Conservation (phyloP, 1,284 basidiomycete genomes). For the Pseudozyma tsukubaensis region DNA sequence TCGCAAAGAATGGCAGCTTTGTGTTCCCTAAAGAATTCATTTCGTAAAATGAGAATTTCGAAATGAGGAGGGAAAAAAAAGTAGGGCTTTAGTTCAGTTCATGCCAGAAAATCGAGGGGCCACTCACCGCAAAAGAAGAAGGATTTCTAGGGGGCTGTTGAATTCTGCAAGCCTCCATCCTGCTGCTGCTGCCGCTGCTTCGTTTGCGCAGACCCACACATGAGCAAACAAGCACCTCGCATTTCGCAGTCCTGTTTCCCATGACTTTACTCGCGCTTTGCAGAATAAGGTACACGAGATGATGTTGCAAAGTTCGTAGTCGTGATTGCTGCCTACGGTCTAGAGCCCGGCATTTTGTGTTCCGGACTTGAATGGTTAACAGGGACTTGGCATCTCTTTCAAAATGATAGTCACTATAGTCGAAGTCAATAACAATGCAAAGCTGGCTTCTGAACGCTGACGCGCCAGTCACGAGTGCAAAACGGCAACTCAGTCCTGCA, state of each 20-base stretch:
- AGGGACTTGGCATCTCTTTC: too few relatives aligned
- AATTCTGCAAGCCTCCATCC: conserved; percentile 14
- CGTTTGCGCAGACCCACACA: background rate
- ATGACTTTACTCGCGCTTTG: background rate
- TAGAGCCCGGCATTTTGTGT: background rate
- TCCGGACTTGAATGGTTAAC: background rate
- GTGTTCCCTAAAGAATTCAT: too few relatives aligned
- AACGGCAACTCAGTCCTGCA: too few relatives aligned
- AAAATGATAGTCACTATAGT: too few relatives aligned
- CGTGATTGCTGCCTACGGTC: background rate
- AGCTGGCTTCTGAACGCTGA: background rate
- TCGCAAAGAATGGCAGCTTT: background rate
- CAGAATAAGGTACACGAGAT: background rate
- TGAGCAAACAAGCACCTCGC: background rate
- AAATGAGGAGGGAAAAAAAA: conserved; percentile 2
- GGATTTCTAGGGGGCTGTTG: conserved; percentile 9
- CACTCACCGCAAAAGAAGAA: conserved; percentile 2
- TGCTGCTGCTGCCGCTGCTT: background rate
- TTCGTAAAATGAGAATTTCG: background rate
- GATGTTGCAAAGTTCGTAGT: background rate
- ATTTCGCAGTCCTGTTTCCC: background rate
- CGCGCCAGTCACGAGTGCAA: too few relatives aligned
- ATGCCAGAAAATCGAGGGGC: conserved; percentile 10
- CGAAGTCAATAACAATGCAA: too few relatives aligned
- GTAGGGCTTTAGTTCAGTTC: conserved; percentile 26